These are phyloP conservation scores for Noccaea bulbosa DNA, from an alignment of 345 rosid genomes.

Conservation along the genomic window DNA sequence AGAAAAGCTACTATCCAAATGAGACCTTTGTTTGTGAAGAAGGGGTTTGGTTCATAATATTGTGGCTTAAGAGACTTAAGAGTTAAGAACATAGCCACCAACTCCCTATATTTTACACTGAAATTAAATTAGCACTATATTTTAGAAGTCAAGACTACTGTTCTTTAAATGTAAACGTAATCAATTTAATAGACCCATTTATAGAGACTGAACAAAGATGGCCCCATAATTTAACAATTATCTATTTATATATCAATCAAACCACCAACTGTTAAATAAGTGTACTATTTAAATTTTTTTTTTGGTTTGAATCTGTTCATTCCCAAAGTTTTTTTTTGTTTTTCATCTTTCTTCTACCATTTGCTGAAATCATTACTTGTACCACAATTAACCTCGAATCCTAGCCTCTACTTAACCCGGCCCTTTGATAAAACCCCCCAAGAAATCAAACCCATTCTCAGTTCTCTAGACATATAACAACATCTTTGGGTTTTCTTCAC, in stretches of 20 bases:
- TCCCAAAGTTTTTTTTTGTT: not conserved
- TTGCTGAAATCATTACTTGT: conserved; percentile 33
- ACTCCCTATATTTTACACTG: conserved; percentile 20
- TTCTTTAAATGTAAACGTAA: conserved; percentile 11
- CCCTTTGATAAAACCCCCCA: conserved; percentile 4
- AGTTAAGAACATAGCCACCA: conserved; percentile 21
- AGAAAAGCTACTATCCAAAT: not conserved
- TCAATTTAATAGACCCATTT: not conserved
- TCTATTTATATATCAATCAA: conserved; percentile 18
- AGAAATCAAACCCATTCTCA: conserved; percentile 20
- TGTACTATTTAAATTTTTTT: no score
- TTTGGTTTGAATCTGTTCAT: no score
- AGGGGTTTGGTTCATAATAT: conserved; percentile 10
- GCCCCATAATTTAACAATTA: conserved; percentile 10
- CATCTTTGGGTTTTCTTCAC: conserved; percentile 15
- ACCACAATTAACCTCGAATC: conserved; percentile 43
- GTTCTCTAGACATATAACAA: conserved; percentile 8
- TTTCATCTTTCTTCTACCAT: conserved; percentile 17
- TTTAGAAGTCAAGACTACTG: conserved; percentile 13
- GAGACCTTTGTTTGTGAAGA: conserved; percentile 5
- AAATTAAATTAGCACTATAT: not conserved
- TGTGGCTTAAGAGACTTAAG: not conserved
- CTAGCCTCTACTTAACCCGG: conserved; percentile 30
- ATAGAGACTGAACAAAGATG: conserved; percentile 7
- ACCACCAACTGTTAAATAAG: conserved; percentile 24